Conservation (phyloP, 2,329 filamentous ascomycete species). For the Ilyonectria mors-panacis region DNA sequence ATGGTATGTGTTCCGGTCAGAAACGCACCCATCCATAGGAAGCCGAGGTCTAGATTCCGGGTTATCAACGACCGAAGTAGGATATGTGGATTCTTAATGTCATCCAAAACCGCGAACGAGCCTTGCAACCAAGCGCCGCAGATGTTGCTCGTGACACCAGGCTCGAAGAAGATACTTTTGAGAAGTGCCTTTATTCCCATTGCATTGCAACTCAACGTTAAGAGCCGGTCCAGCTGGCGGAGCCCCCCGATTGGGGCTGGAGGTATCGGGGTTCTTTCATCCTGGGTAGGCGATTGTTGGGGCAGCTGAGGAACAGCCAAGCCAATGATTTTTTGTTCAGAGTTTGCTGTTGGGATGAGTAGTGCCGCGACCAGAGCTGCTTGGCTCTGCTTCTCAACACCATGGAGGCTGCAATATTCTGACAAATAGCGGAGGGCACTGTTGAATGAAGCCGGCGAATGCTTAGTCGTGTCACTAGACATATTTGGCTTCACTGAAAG, state of each 20-base stretch:
- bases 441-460: conserved; percentile 21
- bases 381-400: conserved; percentile 42
- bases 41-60: conserved; percentile 36
- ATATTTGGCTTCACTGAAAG: conserved; percentile 6
- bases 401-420: conserved; percentile 47
- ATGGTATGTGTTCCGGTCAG: conserved; percentile 26
- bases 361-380: conserved; percentile 49
- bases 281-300: neutral
- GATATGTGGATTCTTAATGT: conserved; percentile 17
- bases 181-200: conserved; percentile 35
- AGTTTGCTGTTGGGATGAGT: conserved; percentile 48
- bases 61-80: conserved; percentile 32
- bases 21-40: conserved; percentile 41
- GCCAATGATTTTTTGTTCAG: conserved; percentile 37
- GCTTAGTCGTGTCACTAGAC: neutral
- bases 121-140: conserved; percentile 41
- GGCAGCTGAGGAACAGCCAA: conserved; percentile 19
- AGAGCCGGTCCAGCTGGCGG: conserved; percentile 33
- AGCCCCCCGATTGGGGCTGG: neutral
- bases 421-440: conserved; percentile 46
- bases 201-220: conserved; percentile 41
- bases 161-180: conserved; percentile 41
- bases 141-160: conserved; percentile 32
- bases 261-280: neutral
- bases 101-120: conserved; percentile 35